Conservation (phyloP, 208 protist species). For the Acanthamoeba lenticulata region DNA sequence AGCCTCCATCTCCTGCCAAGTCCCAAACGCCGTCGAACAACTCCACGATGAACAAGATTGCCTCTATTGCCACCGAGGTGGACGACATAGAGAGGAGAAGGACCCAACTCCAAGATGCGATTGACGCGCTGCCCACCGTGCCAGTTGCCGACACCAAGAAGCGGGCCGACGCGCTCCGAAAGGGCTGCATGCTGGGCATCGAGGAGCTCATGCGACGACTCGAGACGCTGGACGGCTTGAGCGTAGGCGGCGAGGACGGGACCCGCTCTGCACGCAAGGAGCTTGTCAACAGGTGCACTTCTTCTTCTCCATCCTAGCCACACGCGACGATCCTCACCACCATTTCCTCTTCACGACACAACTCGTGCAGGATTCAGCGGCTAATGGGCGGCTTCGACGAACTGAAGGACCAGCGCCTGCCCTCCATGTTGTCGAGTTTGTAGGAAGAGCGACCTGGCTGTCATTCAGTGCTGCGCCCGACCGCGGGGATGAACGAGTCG, state of each 20-base stretch:
- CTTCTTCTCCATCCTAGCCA: not conserved
- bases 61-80: not conserved
- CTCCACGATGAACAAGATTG: slow-evolving; percentile 16
- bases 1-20: not conserved
- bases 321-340: not conserved
- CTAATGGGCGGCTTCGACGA: slow-evolving; percentile 26
- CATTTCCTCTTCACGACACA: too few relatives aligned
- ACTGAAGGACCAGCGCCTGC: slow-evolving; percentile 39
- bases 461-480: too few relatives aligned
- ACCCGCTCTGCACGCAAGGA: slow-evolving; percentile 28
- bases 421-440: not conserved
- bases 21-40: not conserved
- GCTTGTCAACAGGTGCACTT: slow-evolving; percentile 6
- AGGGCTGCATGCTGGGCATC: not conserved
- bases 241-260: not conserved
- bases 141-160: not conserved
- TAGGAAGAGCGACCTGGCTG: not conserved
- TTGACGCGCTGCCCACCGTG: not conserved
- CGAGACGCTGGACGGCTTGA: not conserved
- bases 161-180: not conserved
- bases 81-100: slow-evolving; percentile 2
- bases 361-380: not conserved
- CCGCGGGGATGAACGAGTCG: too few relatives aligned
- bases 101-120: not conserved
- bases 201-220: slow-evolving; percentile 51